Base-by-base conservation (phyloP, 2,329 filamentous ascomycete genomes). In the Cercospora berteroae region DNA sequence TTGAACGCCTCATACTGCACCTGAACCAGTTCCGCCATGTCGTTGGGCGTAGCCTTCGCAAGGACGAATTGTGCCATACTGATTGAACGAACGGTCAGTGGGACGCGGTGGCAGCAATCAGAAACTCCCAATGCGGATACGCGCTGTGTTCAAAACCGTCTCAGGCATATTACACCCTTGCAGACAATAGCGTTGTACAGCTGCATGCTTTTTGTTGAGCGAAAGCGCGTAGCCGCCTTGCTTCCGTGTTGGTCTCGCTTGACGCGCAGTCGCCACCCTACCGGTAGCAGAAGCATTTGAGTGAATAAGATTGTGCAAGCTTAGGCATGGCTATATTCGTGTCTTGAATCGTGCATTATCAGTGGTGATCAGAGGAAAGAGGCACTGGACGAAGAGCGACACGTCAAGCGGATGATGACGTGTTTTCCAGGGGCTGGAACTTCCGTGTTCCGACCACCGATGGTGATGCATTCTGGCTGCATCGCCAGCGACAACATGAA, bases 31-130 rank as follows among this genome's bases (percentile, higher is more conserved):
- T 68, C 63, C 10, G 42, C 31, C 25, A 68, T 48, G 55, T 66
- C 67, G 16, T 66, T 5, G 13, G 52, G n/a, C 18, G 55, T 66
- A 13, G 67, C 63, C 27, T 63, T 59, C n/a, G 63, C 48, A 52
- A 68, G 67, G 23, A 66, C n/a, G 55, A 67, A 67, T 20, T 52
- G 23, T 23, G 63, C 42, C 60, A 63, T 63, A 23, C 42, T 62
- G 20, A 42, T 16, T 62, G 9, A 4, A 16, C 12, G n/a, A 25
- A 27, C 12, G 42, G n/a, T 27, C 42, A 58, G 55, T 23, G 23
- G n/a, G 13, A 56, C 52, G 52, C 9, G 16, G 50, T 56, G 7
- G 44, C 44, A 10, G 44, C 44, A 8, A 5, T 23, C 20, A 50
- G 12, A 25, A 25, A 25, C 48, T 13, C 48, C 1, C 23, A 25